A percentile compares a stretch with the other conserved stretches of the same genome.
phyloP scores from a whole-genome alignment of 345 rosid genomes.

The Eucalyptus tenuipes region DNA sequence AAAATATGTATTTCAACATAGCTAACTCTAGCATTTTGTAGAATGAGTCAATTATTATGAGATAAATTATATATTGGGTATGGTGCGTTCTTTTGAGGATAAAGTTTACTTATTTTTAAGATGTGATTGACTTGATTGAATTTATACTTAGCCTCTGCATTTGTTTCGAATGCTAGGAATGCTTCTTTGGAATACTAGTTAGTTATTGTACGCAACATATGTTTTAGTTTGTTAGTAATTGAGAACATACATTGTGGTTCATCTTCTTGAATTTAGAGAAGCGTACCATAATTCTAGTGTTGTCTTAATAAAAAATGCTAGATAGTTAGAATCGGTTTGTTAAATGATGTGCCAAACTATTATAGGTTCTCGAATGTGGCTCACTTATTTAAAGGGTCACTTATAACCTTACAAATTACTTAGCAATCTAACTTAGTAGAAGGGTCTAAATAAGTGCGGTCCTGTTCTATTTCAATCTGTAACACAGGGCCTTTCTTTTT shows the following conservation, averaged over 20 bases:
- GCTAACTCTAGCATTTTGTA: neutral
- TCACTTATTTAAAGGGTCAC: neutral
- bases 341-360: neutral
- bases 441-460: neutral
- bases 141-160: neutral
- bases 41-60: neutral
- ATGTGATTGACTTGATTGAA: neutral
- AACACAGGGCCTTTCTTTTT: neutral
- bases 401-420: too few species aligned
- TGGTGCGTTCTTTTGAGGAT: accelerated
- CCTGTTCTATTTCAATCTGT: neutral
- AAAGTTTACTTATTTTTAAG: neutral
- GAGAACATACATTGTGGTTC: neutral
- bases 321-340: neutral
- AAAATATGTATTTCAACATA: too few species aligned
- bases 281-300: neutral
- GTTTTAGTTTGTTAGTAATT: neutral
- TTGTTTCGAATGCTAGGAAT: neutral
- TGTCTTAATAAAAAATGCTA: neutral
- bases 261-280: neutral
- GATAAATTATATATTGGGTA: neutral
- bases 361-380: neutral
- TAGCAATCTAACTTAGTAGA: neutral
- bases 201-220: too few species aligned
- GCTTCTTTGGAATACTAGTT: neutral